Conservation (phyloP, 345 rosid genomes). For the Camelina hispida region DNA sequence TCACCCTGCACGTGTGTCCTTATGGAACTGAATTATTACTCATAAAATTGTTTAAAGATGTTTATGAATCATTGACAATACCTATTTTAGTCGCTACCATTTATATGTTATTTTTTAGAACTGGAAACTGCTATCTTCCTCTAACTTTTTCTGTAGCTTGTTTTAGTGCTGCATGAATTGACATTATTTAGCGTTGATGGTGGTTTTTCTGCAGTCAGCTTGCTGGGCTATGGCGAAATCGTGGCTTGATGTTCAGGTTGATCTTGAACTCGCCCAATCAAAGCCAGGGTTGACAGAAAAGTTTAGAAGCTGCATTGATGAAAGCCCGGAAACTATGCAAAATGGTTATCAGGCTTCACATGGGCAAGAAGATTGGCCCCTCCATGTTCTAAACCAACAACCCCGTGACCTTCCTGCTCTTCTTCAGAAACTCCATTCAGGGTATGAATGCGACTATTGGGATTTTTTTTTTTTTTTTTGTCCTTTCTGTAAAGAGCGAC, state of each 20-base stretch:
- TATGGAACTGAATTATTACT: conserved; percentile 6
- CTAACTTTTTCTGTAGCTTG: conserved; percentile 7
- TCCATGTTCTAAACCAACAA: conserved; percentile 88
- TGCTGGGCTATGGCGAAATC: conserved; percentile 99
- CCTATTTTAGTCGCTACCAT: background rate
- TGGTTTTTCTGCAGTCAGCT: conserved; percentile 71
- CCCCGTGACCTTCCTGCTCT: conserved; percentile 86
- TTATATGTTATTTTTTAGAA: conserved; percentile 11
- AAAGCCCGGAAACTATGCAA: conserved; percentile 62
- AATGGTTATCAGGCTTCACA: conserved; percentile 51
- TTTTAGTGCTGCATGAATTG: background rate
- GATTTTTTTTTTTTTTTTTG: conserved; percentile 3
- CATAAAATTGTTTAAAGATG: conserved; percentile 26
- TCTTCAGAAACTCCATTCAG: conserved; percentile 97
- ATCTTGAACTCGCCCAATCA: conserved; percentile 73
- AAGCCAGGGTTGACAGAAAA: conserved; percentile 71
- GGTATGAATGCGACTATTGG: conserved; percentile 51
- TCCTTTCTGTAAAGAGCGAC: conserved; percentile 5
- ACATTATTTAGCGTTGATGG: conserved; percentile 15
- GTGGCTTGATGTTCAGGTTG: conserved; percentile 98
- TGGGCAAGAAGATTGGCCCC: conserved; percentile 92
- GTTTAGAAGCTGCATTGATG: conserved; percentile 68
- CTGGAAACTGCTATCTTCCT: background rate
- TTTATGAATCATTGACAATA: background rate
- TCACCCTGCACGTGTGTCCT: conserved; percentile 26